Evolutionary conservation across 2,329 filamentous ascomycete genomes (phyloP).

Genomic region (Fusarium nisikadoi): DNA sequence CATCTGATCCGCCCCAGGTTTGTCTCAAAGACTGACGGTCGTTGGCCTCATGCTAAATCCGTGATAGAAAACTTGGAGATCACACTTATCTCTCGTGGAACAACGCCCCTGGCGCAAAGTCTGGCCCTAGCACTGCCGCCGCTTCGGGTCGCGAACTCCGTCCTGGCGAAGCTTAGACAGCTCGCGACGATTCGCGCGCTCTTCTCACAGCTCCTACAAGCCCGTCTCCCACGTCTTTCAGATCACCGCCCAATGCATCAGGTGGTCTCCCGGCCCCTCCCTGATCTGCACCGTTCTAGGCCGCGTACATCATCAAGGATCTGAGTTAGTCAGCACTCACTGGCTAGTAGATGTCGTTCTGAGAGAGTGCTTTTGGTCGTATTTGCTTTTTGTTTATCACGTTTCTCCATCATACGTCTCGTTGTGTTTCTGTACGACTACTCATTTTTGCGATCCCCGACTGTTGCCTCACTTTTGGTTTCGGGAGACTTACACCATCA

Average conservation of each 20-base stretch:
- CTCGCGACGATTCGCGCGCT: constrained; percentile 43
- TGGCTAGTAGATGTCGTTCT: neutral
- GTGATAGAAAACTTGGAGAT: constrained; percentile 89
- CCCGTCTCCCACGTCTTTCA: constrained; percentile 18
- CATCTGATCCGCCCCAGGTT: constrained; percentile 92
- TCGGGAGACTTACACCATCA: constrained; percentile 13
- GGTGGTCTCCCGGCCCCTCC: neutral
- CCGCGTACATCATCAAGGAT: neutral
- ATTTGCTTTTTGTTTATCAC: constrained; percentile 24
- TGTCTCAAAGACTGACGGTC: constrained; percentile 44
- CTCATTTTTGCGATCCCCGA: constrained; percentile 16
- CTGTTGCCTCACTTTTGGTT: constrained; percentile 13
- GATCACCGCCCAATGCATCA: constrained; percentile 8
- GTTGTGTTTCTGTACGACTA: constrained; percentile 37
- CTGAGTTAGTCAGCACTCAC: neutral
- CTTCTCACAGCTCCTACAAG: constrained; percentile 27
- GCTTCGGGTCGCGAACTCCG: constrained; percentile 68
- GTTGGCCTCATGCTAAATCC: neutral
- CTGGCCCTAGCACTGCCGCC: constrained; percentile 55
- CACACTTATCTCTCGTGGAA: constrained; percentile 99
- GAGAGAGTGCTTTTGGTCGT: constrained; percentile 21
- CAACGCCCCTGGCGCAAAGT: constrained; percentile 61
- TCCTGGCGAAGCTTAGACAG: constrained; percentile 55
- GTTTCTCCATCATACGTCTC: constrained; percentile 8
- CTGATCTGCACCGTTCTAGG: neutral